A percentile compares a stretch with the other conserved stretches of the same genome.
Evolutionary conservation across 768 basidiomycete species (phyloP).

Genomic region (Termitomyces sp.): DNA sequence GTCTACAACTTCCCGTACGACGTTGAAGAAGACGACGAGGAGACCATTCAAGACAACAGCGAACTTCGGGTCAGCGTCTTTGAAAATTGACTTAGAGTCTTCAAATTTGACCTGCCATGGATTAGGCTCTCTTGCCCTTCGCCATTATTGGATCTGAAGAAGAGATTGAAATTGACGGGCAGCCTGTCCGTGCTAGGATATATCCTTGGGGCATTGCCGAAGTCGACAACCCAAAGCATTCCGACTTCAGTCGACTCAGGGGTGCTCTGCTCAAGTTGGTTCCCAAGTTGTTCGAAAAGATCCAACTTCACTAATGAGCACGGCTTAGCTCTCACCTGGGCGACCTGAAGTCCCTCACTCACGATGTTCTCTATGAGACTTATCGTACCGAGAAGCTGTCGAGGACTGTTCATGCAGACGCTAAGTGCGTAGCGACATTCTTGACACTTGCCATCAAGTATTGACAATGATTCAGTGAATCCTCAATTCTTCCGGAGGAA

Average conservation of each 20-base stretch:
- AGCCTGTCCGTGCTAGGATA: slow-evolving; percentile 86
- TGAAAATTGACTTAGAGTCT: neutral
- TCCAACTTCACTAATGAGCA: slow-evolving; percentile 5
- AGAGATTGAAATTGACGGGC: slow-evolving; percentile 90
- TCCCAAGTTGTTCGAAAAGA: neutral
- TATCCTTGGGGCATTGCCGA: slow-evolving; percentile 99
- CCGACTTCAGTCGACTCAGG: slow-evolving; percentile 93
- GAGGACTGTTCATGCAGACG: slow-evolving; percentile 69
- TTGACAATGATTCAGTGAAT: slow-evolving; percentile 50
- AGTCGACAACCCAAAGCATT: slow-evolving; percentile 99
- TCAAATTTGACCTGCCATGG: neutral
- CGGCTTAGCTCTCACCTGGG: slow-evolving; percentile 79
- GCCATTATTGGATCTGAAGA: slow-evolving; percentile 97
- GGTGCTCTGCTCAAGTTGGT: slow-evolving; percentile 86
- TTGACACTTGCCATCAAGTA: neutral
- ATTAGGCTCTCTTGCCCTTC: slow-evolving; percentile 87
- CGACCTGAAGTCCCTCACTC: slow-evolving; percentile 91
- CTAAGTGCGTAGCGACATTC: slow-evolving; percentile 47
- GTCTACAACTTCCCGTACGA: slow-evolving; percentile 99
- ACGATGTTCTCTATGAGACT: slow-evolving; percentile 93
- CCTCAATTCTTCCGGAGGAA: slow-evolving; percentile 93
- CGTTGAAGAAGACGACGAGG: slow-evolving; percentile 98
- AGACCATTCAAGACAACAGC: slow-evolving; percentile 96
- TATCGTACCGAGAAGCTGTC: slow-evolving; percentile 98
- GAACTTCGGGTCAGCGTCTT: slow-evolving; percentile 74